These are phyloP conservation scores for Ophiostoma fasciatum DNA, from an alignment of 2,329 filamentous ascomycete species.

Conservation along the genomic window DNA sequence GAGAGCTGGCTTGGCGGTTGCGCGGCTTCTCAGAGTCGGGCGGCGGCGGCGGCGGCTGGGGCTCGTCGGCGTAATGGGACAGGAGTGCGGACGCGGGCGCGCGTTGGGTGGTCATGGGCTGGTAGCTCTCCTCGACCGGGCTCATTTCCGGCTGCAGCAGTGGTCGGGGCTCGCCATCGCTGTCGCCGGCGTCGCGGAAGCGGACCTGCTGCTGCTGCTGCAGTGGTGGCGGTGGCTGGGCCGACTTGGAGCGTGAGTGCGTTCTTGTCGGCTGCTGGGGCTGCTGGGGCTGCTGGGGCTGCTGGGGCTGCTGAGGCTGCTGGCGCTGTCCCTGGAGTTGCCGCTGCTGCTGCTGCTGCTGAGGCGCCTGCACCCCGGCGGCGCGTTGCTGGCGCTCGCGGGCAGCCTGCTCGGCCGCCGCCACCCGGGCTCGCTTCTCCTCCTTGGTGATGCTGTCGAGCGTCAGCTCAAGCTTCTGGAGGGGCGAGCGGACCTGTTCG, in stretches of 20 bases:
- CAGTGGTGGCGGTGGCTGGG: slow-evolving; percentile 7
- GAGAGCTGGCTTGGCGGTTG: slow-evolving; percentile 7
- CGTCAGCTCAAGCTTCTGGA: slow-evolving; percentile 85
- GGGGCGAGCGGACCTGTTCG: slow-evolving; percentile 72
- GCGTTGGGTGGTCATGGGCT: slow-evolving; percentile 10
- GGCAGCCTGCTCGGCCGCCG: slow-evolving; percentile 64
- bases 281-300: slow-evolving; percentile 1
- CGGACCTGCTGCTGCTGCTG: slow-evolving; percentile 17
- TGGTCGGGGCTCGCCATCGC: slow-evolving; percentile 15
- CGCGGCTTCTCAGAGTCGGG: slow-evolving; percentile 17
- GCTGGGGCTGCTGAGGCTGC: neutral
- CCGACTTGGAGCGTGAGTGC: too few relatives aligned
- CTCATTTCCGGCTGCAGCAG: slow-evolving; percentile 12
- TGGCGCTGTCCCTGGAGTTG: neutral
- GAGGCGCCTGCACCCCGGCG: slow-evolving; percentile 16
- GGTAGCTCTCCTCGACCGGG: slow-evolving; percentile 10
- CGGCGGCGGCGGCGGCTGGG: slow-evolving; percentile 12
- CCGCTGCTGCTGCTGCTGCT: slow-evolving; percentile 7
- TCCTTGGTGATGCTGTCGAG: slow-evolving; percentile 90
- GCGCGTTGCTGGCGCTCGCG: slow-evolving; percentile 43
- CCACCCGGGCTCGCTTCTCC: slow-evolving; percentile 73
- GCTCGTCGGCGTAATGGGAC: slow-evolving; percentile 19
- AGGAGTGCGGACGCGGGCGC: slow-evolving; percentile 10
- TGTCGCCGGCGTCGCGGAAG: slow-evolving; percentile 16
- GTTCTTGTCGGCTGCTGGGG: too few relatives aligned